Conservation (phyloP, 768 basidiomycete species). For the Leccinum arenicola region DNA sequence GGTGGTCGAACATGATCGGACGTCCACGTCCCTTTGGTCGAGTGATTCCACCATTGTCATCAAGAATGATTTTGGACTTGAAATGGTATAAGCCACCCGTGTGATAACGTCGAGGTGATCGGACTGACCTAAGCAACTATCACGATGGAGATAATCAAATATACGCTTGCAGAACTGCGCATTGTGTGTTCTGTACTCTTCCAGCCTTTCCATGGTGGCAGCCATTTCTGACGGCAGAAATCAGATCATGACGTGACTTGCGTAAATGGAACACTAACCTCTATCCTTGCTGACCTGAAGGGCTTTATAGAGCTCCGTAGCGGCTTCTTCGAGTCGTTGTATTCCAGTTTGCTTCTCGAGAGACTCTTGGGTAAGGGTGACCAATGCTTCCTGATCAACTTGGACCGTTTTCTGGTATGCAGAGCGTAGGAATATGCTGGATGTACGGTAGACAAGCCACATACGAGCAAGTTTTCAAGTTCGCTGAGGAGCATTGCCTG, state of each 20-base stretch:
- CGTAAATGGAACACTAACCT: slow-evolving; percentile 41
- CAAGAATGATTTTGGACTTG: slow-evolving; percentile 67
- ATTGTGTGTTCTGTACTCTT: slow-evolving; percentile 89
- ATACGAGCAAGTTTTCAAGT: slow-evolving; percentile 81
- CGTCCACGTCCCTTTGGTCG: slow-evolving; percentile 41
- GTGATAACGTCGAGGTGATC: background rate
- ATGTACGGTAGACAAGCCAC: slow-evolving; percentile 16
- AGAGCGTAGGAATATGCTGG: background rate
- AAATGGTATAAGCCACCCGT: slow-evolving; percentile 7
- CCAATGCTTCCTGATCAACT: slow-evolving; percentile 74
- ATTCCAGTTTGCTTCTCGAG: slow-evolving; percentile 78
- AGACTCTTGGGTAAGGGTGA: slow-evolving; percentile 84
- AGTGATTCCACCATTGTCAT: slow-evolving; percentile 58
- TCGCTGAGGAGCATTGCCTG: slow-evolving; percentile 83
- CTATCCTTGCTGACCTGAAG: slow-evolving; percentile 86
- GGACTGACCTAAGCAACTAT: slow-evolving; percentile 80
- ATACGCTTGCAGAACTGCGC: slow-evolving; percentile 91
- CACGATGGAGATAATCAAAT: slow-evolving; percentile 89
- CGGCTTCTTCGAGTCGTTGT: slow-evolving; percentile 75
- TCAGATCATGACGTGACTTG: slow-evolving; percentile 6
- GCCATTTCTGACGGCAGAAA: slow-evolving; percentile 69
- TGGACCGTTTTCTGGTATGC: slow-evolving; percentile 82
- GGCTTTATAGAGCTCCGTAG: slow-evolving; percentile 91
- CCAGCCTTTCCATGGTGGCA: slow-evolving; percentile 90
- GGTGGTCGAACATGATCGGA: slow-evolving; percentile 58